Percentiles rank a stretch among this genome's conserved stretches.
Evolutionary conservation across 2,329 filamentous ascomycete genomes (phyloP).

Genomic region (Mollisiaceae sp.): DNA sequence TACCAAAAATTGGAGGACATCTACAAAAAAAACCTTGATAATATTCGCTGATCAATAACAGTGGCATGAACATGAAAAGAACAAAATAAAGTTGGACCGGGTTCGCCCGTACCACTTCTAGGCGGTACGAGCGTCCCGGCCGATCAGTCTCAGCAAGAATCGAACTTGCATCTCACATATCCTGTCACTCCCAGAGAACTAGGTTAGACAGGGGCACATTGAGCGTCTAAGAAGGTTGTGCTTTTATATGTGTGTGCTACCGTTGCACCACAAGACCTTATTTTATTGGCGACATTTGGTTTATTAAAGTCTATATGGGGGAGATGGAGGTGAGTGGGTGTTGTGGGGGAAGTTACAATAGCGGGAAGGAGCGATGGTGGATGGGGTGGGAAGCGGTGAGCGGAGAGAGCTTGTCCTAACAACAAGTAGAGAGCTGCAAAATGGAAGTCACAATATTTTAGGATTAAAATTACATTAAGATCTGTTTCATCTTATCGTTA

Average conservation of each 20-base stretch:
- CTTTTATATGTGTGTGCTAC: not conserved
- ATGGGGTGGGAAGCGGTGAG: not conserved
- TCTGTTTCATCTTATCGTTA: not conserved
- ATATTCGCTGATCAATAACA: not conserved
- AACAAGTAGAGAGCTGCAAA: not conserved
- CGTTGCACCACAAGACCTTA: not conserved
- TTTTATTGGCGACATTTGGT: not conserved
- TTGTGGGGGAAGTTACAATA: not conserved
- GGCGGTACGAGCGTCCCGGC: not conserved
- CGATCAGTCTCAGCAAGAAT: not conserved
- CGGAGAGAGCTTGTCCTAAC: no score
- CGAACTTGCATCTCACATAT: not conserved
- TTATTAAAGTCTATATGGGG: not conserved
- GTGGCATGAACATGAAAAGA: not conserved
- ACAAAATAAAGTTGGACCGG: not conserved
- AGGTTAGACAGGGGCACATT: not conserved
- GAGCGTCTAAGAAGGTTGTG: not conserved
- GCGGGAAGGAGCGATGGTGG: not conserved
- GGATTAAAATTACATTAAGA: not conserved
- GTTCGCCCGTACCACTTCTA: not conserved
- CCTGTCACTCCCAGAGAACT: not conserved
- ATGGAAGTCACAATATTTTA: not conserved
- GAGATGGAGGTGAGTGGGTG: not conserved
- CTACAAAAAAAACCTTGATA: not conserved
- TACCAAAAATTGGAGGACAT: not conserved